Base-by-base conservation (phyloP, 2,329 filamentous ascomycete species). In the Xylariaceae sp. region DNA sequence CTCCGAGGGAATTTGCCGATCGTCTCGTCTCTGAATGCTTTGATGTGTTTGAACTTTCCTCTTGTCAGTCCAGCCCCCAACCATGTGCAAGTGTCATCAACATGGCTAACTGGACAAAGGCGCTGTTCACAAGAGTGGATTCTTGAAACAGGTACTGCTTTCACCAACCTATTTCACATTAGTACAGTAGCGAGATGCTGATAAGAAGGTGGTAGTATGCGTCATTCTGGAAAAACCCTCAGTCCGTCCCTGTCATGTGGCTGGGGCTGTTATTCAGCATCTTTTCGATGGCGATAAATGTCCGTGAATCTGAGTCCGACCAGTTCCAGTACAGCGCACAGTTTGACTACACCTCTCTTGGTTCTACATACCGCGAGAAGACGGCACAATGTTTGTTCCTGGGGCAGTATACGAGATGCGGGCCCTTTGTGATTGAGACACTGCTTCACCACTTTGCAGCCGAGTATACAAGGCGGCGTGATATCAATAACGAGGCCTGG, bases 201-300 rank as follows among this genome's bases (percentile, higher is more conserved):
- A 48, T 36, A 2, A 15, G n/a, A n/a, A n/a, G n/a, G 19, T 13
- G 11, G 3, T 14, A 68, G 62, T 73, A 73, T 38, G 57, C 65
- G 3, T 51, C 50, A 0, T 73, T 71, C 38, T 73, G 69, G 68
- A 41, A 55, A 6, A 47, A 64, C 9, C 66, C 65, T 3, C 40
- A 50, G 2, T 48, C 47, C 0, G 59, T 57, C 2, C 59, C 68
- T 0, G 53, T 63, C 3, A 62, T 66, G 40, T 74, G 69, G 69
- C 36, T 74, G 9, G 69, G 65, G 1, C 55, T 72, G 2, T 47
- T 73, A 0, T 73, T 67, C 48, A 60, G 59, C 5, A 70, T 73
- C 3, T 53, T 73, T 31, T 64, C 63, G 35, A 54, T 71, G 5
- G 60, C 68, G 1, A 47, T 52, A 5, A 50, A 52, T 19, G 46